These are phyloP conservation scores for Tympanopsis confertula DNA, from an alignment of 2,329 filamentous ascomycete genomes.

Conservation along the genomic window DNA sequence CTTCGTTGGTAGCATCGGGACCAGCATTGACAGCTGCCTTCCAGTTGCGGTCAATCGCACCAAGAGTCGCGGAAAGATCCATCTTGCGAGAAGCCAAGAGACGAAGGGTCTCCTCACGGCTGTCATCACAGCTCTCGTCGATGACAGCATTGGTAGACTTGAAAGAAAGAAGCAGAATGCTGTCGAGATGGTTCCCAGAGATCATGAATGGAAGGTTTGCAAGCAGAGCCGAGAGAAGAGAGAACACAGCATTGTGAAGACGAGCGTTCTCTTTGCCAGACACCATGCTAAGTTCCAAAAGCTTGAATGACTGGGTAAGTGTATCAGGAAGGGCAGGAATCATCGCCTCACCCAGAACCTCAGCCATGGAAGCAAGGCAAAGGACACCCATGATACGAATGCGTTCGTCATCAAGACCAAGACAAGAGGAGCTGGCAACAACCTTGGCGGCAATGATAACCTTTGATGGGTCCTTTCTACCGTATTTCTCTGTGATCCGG, in stretches of 20 bases:
- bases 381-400: slow-evolving; percentile 76
- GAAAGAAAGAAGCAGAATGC: slow-evolving; percentile 61
- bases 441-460: slow-evolving; percentile 66
- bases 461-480: slow-evolving; percentile 74
- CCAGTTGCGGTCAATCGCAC: slow-evolving; percentile 3
- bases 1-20: slow-evolving; percentile 51
- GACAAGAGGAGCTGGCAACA: slow-evolving; percentile 64
- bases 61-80: slow-evolving; percentile 38
- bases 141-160: slow-evolving; percentile 49
- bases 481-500: slow-evolving; percentile 87
- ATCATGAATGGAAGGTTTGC: slow-evolving; percentile 85
- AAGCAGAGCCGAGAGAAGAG: slow-evolving; percentile 67
- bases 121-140: slow-evolving; percentile 49
- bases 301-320: slow-evolving; percentile 59
- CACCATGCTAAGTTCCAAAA: slow-evolving; percentile 54
- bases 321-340: slow-evolving; percentile 71
- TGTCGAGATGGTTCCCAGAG: slow-evolving; percentile 61
- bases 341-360: slow-evolving; percentile 76
- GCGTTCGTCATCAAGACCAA: slow-evolving; percentile 61
- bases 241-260: slow-evolving; percentile 72
- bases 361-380: slow-evolving; percentile 78
- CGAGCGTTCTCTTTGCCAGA: slow-evolving; percentile 40
- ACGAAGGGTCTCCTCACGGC: slow-evolving; percentile 58
- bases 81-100: slow-evolving; percentile 66
- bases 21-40: slow-evolving; percentile 6